Conservation (phyloP, 1,284 basidiomycete species). For the Phlebopus sp. region DNA sequence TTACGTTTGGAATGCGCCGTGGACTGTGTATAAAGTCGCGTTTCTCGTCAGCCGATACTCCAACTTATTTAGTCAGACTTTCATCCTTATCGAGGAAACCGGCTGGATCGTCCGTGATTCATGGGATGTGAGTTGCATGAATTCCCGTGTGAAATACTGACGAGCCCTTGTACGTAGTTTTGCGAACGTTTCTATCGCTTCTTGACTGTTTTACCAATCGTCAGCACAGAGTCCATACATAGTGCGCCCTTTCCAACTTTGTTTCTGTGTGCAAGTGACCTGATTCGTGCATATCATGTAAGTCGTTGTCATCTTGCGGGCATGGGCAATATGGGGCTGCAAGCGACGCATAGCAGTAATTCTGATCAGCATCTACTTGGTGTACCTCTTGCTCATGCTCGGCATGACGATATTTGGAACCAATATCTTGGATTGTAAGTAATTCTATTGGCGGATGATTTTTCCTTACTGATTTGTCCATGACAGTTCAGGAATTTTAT, state of each 20-base stretch:
- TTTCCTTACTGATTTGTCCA: no score
- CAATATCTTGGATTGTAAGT: not conserved
- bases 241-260: not conserved
- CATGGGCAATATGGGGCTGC: conserved; percentile 12
- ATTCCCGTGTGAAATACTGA: no score
- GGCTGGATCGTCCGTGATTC: no score
- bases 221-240: conserved; percentile 7
- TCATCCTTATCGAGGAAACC: conserved; percentile 4
- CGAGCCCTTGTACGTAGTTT: conserved; percentile 2
- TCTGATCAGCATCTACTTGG: not conserved
- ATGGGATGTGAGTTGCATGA: no score
- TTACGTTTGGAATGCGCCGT: conserved; percentile 10
- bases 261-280: no score
- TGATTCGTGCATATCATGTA: not conserved
- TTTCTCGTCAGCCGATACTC: conserved; percentile 10
- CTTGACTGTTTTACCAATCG: not conserved
- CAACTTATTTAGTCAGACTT: conserved; percentile 6
- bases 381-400: conserved; percentile 1
- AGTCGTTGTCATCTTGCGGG: conserved; percentile 11
- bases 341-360: not conserved
- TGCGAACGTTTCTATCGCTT: conserved; percentile 2
- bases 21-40: conserved; percentile 1
- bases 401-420: not conserved
- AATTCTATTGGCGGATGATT: no score
- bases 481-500: no score